These are phyloP conservation scores for Penicillium bialowiezense DNA, from an alignment of 495 filamentous ascomycete genomes.

Conservation along the genomic window DNA sequence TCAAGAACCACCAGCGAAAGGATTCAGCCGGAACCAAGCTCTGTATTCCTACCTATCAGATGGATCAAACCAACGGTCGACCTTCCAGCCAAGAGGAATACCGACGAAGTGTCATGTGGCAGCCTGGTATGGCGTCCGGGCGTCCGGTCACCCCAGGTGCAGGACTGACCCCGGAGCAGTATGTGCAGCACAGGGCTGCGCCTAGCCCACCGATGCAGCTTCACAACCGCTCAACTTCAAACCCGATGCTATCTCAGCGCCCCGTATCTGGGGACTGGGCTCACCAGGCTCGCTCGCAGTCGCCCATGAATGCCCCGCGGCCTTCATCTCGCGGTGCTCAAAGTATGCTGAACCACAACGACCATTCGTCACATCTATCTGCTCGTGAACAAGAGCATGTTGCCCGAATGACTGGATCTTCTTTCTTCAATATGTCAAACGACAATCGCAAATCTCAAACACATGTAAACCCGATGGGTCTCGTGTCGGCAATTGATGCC, in stretches of 20 bases:
- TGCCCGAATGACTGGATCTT: constrained; percentile 78
- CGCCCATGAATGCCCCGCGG: constrained; percentile 31
- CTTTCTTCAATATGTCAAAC: constrained; percentile 68
- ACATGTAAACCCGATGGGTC: constrained; percentile 52
- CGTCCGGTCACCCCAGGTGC: constrained; percentile 44
- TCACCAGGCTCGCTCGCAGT: constrained; percentile 45
- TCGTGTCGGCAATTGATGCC: constrained; percentile 73
- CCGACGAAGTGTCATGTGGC: constrained; percentile 72
- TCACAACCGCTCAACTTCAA: constrained; percentile 57
- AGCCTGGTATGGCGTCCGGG: constrained; percentile 60
- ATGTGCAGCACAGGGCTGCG: constrained; percentile 78
- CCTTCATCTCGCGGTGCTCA: constrained; percentile 51
- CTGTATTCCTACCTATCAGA: constrained; percentile 23
- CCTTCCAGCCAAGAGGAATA: constrained; percentile 45
- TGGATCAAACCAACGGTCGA: constrained; percentile 32
- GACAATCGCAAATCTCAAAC: constrained; percentile 44
- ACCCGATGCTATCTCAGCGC: constrained; percentile 42
- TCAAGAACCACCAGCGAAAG: constrained; percentile 40
- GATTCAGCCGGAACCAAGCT: constrained; percentile 35
- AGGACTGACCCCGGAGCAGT: constrained; percentile 68
- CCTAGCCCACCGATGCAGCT: constrained; percentile 48
- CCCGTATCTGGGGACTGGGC: constrained; percentile 57
- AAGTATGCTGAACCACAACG: constrained; percentile 43
- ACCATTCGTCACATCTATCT: constrained; percentile 67
- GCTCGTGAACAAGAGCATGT: constrained; percentile 95